Evolutionary conservation across 2,329 filamentous ascomycete species (phyloP).

Genomic region (Trichoderma arundinaceum): DNA sequence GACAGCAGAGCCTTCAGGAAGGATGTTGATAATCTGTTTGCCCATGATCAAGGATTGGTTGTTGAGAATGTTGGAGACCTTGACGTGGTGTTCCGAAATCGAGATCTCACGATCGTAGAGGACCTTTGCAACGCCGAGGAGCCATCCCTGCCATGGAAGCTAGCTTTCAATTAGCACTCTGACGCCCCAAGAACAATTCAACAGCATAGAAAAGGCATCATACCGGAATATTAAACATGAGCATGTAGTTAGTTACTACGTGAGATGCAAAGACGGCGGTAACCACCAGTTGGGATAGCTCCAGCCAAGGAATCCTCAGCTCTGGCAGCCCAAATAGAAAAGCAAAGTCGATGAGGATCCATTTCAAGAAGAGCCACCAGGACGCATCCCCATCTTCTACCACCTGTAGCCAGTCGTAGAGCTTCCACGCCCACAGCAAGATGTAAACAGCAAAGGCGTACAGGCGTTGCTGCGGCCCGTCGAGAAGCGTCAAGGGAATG

Average conservation of each 20-base stretch:
- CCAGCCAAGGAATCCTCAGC: slow-evolving; percentile 93
- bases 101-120: slow-evolving; percentile 92
- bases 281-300: slow-evolving; percentile 80
- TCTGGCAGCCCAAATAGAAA: slow-evolving; percentile 88
- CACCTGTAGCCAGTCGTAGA: slow-evolving; percentile 83
- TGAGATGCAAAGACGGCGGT: slow-evolving; percentile 74
- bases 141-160: slow-evolving; percentile 75
- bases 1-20: slow-evolving; percentile 92
- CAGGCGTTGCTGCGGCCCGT: slow-evolving; percentile 88
- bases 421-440: slow-evolving; percentile 76
- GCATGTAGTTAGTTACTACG: slow-evolving; percentile 75
- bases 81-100: slow-evolving; percentile 91
- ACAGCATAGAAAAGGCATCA: slow-evolving; percentile 37
- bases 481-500: slow-evolving; percentile 80
- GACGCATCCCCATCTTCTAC: slow-evolving; percentile 84
- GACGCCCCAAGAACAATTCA: not conserved
- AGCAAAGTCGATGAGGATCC: slow-evolving; percentile 82
- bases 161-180: slow-evolving; percentile 41
- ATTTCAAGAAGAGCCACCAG: slow-evolving; percentile 92
- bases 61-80: slow-evolving; percentile 83
- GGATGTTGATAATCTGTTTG: slow-evolving; percentile 95
- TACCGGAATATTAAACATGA: slow-evolving; percentile 91
- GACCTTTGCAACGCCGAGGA: slow-evolving; percentile 75
- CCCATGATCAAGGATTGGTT: slow-evolving; percentile 94
- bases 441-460: slow-evolving; percentile 84